Evolutionary conservation across 345 rosid species (phyloP).

Genomic region (Aethionema arabicum): DNA sequence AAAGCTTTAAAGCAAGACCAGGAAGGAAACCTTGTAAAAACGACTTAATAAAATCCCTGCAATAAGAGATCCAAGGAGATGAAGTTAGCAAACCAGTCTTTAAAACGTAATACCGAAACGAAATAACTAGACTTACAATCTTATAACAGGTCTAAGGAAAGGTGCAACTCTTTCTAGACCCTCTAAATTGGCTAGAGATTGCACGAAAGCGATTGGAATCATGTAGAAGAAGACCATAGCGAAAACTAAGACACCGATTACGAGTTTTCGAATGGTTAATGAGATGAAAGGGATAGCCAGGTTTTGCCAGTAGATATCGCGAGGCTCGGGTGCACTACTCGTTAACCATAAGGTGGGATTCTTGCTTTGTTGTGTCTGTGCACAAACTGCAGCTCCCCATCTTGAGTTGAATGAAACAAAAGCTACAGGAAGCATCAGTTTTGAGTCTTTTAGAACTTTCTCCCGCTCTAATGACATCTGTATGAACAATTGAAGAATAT

Average conservation of each 20-base stretch:
- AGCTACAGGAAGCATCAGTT: slow-evolving; percentile 71
- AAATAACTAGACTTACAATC: slow-evolving; percentile 61
- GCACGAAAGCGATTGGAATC: slow-evolving; percentile 99
- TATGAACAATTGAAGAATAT: background rate
- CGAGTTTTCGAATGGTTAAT: slow-evolving; percentile 67
- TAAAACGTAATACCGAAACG: slow-evolving; percentile 2
- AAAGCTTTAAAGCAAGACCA: slow-evolving; percentile 87
- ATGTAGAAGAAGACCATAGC: slow-evolving; percentile 94
- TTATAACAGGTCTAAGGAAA: slow-evolving; percentile 88
- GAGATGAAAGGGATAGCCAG: slow-evolving; percentile 92
- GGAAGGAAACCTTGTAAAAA: slow-evolving; percentile 98
- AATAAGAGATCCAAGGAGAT: slow-evolving; percentile 24
- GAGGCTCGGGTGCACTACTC: slow-evolving; percentile 96
- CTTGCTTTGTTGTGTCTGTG: slow-evolving; percentile 95
- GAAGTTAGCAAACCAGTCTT: slow-evolving; percentile 12
- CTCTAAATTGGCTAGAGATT: slow-evolving; percentile 92
- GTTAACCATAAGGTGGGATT: slow-evolving; percentile 92
- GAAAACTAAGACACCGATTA: slow-evolving; percentile 69
- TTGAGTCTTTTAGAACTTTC: slow-evolving; percentile 66
- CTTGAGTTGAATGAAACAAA: slow-evolving; percentile 92
- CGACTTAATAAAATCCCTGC: slow-evolving; percentile 89
- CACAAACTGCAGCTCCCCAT: slow-evolving; percentile 99
- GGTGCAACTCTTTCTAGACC: slow-evolving; percentile 92
- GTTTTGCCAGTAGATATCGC: slow-evolving; percentile 91
- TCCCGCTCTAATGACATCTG: slow-evolving; percentile 81